Conservation (phyloP, 1,284 basidiomycete genomes). For the Ganoderma sinense region DNA sequence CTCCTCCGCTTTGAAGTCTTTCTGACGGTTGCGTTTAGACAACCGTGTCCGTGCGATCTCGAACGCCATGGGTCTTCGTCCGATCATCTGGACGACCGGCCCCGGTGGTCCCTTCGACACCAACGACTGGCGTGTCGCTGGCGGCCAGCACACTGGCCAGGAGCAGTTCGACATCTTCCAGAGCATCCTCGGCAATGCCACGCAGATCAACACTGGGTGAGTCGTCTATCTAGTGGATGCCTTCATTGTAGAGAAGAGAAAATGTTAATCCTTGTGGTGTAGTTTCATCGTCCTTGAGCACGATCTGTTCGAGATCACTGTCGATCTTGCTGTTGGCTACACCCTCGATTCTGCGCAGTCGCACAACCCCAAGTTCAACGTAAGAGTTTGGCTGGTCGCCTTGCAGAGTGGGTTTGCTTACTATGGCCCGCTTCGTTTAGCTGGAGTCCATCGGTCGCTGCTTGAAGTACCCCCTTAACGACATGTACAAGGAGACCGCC, state of each 20-base stretch:
- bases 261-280: slow-evolving; percentile 35
- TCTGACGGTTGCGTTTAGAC: slow-evolving; percentile 50
- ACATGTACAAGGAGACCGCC: slow-evolving; percentile 74
- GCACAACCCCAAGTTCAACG: slow-evolving; percentile 68
- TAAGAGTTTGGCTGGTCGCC: slow-evolving; percentile 38
- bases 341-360: slow-evolving; percentile 75
- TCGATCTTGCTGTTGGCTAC: slow-evolving; percentile 90
- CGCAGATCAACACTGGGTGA: slow-evolving; percentile 62
- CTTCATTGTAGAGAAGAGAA: neutral
- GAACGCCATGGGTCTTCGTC: slow-evolving; percentile 81
- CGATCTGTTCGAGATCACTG: slow-evolving; percentile 86
- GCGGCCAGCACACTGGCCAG: slow-evolving; percentile 67
- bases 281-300: slow-evolving; percentile 93
- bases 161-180: slow-evolving; percentile 66
- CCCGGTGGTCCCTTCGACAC: slow-evolving; percentile 79
- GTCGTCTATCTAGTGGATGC: slow-evolving; percentile 21
- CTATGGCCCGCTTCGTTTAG: slow-evolving; percentile 39
- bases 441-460: slow-evolving; percentile 74
- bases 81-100: slow-evolving; percentile 83
- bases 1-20: neutral
- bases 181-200: slow-evolving; percentile 67
- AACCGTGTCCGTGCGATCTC: slow-evolving; percentile 90
- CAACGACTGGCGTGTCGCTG: slow-evolving; percentile 87
- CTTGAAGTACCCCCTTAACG: slow-evolving; percentile 54
- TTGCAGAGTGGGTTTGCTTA: neutral